Conservation (phyloP, 164 flowering plant species). For the Magnolia officinalis region DNA sequence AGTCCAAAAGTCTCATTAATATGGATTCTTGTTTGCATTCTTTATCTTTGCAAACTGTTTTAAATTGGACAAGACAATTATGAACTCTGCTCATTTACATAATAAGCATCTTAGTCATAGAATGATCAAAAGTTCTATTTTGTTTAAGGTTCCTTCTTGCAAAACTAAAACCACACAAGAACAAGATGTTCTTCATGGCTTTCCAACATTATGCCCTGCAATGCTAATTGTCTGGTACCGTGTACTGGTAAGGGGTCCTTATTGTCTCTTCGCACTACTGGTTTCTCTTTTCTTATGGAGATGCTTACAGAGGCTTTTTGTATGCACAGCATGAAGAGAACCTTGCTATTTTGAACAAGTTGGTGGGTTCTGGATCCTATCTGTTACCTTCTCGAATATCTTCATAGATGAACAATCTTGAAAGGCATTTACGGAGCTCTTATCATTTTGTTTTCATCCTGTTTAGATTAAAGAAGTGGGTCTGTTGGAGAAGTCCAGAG, state of each 20-base stretch:
- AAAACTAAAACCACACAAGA: conserved; percentile 29
- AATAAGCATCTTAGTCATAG: too few relatives aligned
- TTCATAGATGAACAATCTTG: not conserved
- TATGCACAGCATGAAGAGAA: conserved; percentile 78
- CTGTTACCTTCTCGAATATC: not conserved
- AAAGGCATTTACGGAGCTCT: not conserved
- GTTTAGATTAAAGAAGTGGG: conserved; percentile 58
- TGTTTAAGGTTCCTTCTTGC: conserved; percentile 41
- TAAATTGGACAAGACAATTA: not conserved
- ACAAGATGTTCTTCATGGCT: conserved; percentile 30
- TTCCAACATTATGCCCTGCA: conserved; percentile 55
- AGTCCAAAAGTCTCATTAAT: not conserved
- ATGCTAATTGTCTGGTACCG: conserved; percentile 70
- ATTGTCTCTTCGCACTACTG: not conserved
- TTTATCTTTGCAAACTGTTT: not conserved
- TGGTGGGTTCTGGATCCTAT: conserved; percentile 42
- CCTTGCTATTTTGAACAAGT: conserved; percentile 45
- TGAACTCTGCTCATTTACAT: too few relatives aligned
- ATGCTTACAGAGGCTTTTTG: conserved; percentile 7
- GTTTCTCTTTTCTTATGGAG: not conserved
- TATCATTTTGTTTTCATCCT: conserved; percentile 9
- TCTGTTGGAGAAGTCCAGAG: conserved; percentile 31
- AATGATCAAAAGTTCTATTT: not conserved
- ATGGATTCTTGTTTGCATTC: not conserved
- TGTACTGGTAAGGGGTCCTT: conserved; percentile 48